Base-by-base conservation (phyloP, 2,329 filamentous ascomycete species). In the Talaromyces atroroseus region DNA sequence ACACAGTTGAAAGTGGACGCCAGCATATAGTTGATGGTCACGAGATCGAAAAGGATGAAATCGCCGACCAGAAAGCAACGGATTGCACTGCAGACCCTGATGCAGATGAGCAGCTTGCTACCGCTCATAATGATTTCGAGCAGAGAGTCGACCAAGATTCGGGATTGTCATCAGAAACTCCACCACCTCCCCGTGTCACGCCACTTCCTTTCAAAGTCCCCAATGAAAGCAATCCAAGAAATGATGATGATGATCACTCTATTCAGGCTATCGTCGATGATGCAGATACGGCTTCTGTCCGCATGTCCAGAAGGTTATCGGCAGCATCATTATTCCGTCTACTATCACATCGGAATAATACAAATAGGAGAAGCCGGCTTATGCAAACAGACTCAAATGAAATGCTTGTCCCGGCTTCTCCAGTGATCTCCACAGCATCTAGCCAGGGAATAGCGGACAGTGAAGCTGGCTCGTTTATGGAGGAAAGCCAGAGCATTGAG, bases 181-280 rank as follows among this genome's bases (percentile, higher is more conserved):
- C 45, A 11, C 21, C 40, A 24, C 56, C 56, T 14, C 29, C 34
- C 32, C 38, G 38, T 53, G 26, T 57, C 32, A 57, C 48, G 51
- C 62, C 50, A 29, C 60, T 56, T 18, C 60, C 58, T 21, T 65
- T 51, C 54, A 66, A 61, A 55, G 58, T 57, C 21, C 65, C 66
- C 18, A 58, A 63, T 42, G 59, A 58, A 24, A 53, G 47, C 23
- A 63, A 60, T 23, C 52, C 59, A 71, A 34, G 73, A 74, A 18
- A 40, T 32, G 75, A 80, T 5, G 77, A 78, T 16, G 78, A 80
- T 20, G 79, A 82, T 58, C 73, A 79, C 26, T 90, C 86, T 2
- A 89, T 88, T 1, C 77, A 89, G 20, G 89, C 86, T 2, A 88
- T 88, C 29, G 66, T 74, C 65, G 63, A 77, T 60, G 68, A 71